phyloP scores from a whole-genome alignment of 805 yeast species.

The Starmerella apicola region DNA sequence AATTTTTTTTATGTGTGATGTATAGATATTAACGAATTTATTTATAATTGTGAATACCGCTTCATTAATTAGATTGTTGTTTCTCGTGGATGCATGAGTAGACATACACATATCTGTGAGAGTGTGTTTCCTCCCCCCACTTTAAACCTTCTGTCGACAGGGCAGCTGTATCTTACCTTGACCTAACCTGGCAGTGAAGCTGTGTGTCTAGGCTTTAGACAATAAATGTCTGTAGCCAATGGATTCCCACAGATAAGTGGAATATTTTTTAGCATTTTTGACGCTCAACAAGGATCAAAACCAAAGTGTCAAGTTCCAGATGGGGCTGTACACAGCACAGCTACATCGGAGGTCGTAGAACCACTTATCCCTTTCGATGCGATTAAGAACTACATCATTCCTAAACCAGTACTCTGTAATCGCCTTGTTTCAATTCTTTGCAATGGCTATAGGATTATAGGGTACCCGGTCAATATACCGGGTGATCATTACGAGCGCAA shows the following conservation, averaged over 20 bases:
- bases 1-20: too few species aligned
- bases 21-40: too few species aligned
- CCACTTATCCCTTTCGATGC: slow-evolving; percentile 63
- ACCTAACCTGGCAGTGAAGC: too few species aligned
- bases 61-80: too few species aligned
- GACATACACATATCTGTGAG: too few species aligned
- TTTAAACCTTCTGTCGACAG: too few species aligned
- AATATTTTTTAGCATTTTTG: slow-evolving; percentile 80
- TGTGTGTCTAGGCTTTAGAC: too few species aligned
- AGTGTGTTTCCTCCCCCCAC: too few species aligned
- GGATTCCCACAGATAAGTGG: slow-evolving; percentile 75
- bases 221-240: slow-evolving; percentile 14
- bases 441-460: slow-evolving; percentile 58
- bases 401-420: slow-evolving; percentile 85
- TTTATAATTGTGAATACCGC: too few species aligned
- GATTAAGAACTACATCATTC: slow-evolving; percentile 81
- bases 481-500: slow-evolving; percentile 73
- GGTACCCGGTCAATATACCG: slow-evolving; percentile 77
- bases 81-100: too few species aligned
- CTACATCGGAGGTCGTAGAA: slow-evolving; percentile 18
- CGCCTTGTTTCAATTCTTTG: slow-evolving; percentile 62
- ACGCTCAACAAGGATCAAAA: slow-evolving; percentile 91
- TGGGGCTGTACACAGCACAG: slow-evolving; percentile 35
- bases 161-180: too few species aligned
- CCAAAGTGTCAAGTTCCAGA: slow-evolving; percentile 84